Conservation (phyloP, 2,329 filamentous ascomycete genomes). For the Emydomyces testavorans region DNA sequence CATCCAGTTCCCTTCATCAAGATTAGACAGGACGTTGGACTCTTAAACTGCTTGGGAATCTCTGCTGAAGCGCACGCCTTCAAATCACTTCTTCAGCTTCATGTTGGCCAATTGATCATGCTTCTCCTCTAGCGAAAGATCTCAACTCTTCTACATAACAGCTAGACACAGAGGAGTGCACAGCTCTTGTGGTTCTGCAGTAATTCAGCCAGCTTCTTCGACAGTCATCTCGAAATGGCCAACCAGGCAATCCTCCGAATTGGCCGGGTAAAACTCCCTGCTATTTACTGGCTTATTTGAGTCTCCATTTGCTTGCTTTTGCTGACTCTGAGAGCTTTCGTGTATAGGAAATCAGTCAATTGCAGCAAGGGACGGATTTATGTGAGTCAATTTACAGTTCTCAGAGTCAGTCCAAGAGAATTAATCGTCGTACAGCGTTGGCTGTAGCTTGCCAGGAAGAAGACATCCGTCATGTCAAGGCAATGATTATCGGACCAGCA, state of each 20-base stretch:
- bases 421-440: constrained; percentile 47
- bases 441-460: constrained; percentile 77
- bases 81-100: too few relatives aligned
- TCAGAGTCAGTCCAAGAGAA: constrained; percentile 13
- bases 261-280: constrained; percentile 53
- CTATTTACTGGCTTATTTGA: too few relatives aligned
- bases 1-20: too few relatives aligned
- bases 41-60: too few relatives aligned
- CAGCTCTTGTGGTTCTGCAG: neutral
- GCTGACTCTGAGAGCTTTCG: constrained; percentile 16
- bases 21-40: too few relatives aligned
- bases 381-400: constrained; percentile 44
- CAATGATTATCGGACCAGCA: constrained; percentile 81
- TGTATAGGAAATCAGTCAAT: constrained; percentile 65
- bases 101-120: neutral
- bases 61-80: too few relatives aligned
- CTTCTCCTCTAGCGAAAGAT: neutral
- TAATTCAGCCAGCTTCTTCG: neutral
- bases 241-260: constrained; percentile 84
- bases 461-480: constrained; percentile 78
- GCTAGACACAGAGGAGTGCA: neutral
- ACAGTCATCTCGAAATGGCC: constrained; percentile 43
- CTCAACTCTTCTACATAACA: neutral
- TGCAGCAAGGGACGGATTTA: constrained; percentile 72
- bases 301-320: neutral